Evolutionary conservation across 2,329 filamentous ascomycete genomes (phyloP), one percentile per base, ranked within the genome.

Genomic region (Diaporthe citriasiana): DNA sequence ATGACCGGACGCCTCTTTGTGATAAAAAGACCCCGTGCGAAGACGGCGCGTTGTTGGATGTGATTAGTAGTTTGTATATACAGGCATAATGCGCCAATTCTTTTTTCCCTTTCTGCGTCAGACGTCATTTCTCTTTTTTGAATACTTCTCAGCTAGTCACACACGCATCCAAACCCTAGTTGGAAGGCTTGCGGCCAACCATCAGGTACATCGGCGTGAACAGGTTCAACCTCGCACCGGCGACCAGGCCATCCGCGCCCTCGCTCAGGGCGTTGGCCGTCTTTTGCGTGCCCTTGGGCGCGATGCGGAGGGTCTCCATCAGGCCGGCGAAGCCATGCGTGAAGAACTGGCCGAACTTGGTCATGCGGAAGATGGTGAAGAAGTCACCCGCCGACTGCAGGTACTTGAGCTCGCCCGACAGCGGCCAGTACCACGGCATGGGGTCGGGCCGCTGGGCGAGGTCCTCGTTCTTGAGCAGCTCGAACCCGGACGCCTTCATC

Each of bases 201-300:
- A 98, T 98, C 81, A 98, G 87, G 86, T 98, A 98, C 96, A 98
- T 98, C 73, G 96, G 96, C 1, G 96, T 98, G 86, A 98, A 98
- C n/a, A 98, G 89, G 83, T 97, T 94, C 86, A 95, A 89, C 83
- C 91, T 90, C 47, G 92, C 96, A 84, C 96, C 96, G 63, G 94
- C 94, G 30, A 98, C 95, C 69, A 98, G 87, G 79, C 91, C 93
- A 84, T 98, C 95, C 15, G 91, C 95, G 42, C 94, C 95, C 74
- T 92, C 81, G 8, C 93, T 95, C 80, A 98, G 85, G 80, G 93
- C 95, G 84, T 98, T 93, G 15, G 95, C 95, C n/a, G 95, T 98
- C 91, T 97, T 98, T 86, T 95, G 94, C 63, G 95, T 97, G 65
- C 96, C 96, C 70, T 86, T 87, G 47, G 96, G 96, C 25, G 95